Conservation (phyloP, 192 early-diverging fungal species). For the Umbelopsis sp. region DNA sequence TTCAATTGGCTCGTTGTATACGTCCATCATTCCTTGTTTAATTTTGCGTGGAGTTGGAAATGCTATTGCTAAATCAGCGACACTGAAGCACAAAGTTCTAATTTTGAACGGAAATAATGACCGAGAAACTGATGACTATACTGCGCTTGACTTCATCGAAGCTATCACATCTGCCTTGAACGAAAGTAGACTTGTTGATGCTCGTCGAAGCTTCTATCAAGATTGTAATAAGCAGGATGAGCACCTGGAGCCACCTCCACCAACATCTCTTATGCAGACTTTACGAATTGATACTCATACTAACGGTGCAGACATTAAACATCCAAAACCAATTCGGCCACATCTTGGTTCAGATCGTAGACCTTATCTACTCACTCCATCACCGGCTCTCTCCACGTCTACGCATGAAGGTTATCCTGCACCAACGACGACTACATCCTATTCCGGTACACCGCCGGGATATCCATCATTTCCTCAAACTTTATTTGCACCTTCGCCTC, state of each 20-base stretch:
- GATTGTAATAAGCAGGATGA: slow-evolving; percentile 7
- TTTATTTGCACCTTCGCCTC: slow-evolving; percentile 2
- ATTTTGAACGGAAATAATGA: slow-evolving; percentile 72
- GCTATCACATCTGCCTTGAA: slow-evolving; percentile 71
- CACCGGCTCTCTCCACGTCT: neutral
- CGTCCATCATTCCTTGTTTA: slow-evolving; percentile 71
- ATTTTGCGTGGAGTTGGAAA: slow-evolving; percentile 69
- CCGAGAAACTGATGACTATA: slow-evolving; percentile 68
- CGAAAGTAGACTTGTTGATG: slow-evolving; percentile 39
- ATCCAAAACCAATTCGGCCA: neutral
- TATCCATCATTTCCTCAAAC: slow-evolving; percentile 17
- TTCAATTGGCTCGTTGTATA: slow-evolving; percentile 76
- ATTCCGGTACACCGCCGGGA: slow-evolving; percentile 13
- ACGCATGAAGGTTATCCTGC: slow-evolving; percentile 13
- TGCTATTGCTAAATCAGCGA: slow-evolving; percentile 53
- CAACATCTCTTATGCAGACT: neutral
- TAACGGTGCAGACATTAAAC: neutral
- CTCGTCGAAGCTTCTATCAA: slow-evolving; percentile 30
- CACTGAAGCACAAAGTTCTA: slow-evolving; percentile 62
- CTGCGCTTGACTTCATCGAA: slow-evolving; percentile 70
- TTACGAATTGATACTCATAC: neutral
- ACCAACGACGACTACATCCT: neutral
- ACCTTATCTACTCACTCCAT: slow-evolving; percentile 33
- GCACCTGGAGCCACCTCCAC: neutral
- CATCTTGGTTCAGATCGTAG: slow-evolving; percentile 34